Percentiles rank a stretch among this genome's conserved stretches.
These are phyloP conservation scores for Quercus parvula DNA, from an alignment of 306 rosid genomes.

Conservation along the genomic window DNA sequence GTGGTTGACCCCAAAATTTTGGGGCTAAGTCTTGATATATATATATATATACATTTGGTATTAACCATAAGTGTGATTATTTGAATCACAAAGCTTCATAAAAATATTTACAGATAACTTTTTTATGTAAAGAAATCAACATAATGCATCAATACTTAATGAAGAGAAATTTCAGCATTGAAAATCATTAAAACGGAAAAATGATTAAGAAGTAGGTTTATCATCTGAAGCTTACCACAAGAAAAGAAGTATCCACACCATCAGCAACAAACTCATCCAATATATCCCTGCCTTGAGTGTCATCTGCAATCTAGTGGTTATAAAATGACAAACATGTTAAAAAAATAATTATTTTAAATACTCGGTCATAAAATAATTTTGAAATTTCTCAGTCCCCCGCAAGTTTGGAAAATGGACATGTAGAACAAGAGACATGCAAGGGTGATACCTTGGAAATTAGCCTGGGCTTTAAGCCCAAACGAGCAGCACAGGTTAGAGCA, in stretches of 20 bases:
- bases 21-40: no score
- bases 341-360: conserved; percentile 3
- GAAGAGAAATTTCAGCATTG: not conserved
- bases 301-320: conserved; percentile 64
- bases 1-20: no score
- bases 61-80: not conserved
- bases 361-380: not conserved
- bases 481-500: conserved; percentile 80
- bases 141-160: not conserved
- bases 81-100: not conserved
- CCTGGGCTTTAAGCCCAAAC: conserved; percentile 79
- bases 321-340: conserved; percentile 18
- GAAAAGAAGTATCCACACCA: conserved; percentile 77
- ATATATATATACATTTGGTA: not conserved
- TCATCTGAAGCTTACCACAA: conserved; percentile 49
- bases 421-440: not conserved
- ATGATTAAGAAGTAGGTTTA: not conserved
- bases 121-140: not conserved
- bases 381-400: no score
- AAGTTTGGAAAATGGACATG: not conserved
- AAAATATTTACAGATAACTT: not conserved
- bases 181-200: not conserved
- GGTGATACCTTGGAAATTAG: conserved; percentile 69
- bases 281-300: conserved; percentile 72
- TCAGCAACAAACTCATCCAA: conserved; percentile 70